phyloP scores from a whole-genome alignment of 108 stramenopile genomes.

The Nitzschia inconspicua region DNA sequence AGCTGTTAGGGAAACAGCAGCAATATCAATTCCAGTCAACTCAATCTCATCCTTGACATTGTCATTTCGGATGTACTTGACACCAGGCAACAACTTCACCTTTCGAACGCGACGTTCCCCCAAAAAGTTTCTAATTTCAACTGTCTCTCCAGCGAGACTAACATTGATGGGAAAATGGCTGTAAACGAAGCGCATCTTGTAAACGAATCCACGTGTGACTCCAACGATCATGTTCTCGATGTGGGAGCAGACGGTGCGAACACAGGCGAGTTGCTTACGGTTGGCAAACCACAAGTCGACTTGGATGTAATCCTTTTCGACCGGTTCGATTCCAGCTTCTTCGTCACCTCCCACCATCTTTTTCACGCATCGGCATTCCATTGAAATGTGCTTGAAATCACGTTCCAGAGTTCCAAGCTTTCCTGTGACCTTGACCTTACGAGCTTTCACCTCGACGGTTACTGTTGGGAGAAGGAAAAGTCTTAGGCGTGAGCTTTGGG shows the following conservation, averaged over 20 bases:
- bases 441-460: conserved; percentile 78
- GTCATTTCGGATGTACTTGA: conserved; percentile 86
- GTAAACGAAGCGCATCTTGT: conserved; percentile 99
- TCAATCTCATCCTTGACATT: conserved; percentile 99
- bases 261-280: conserved; percentile 96
- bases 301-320: conserved; percentile 63
- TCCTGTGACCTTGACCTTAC: conserved; percentile 89
- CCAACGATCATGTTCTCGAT: conserved; percentile 99
- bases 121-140: conserved; percentile 99
- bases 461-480: conserved; percentile 48
- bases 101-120: conserved; percentile 97
- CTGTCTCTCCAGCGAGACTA: conserved; percentile 63
- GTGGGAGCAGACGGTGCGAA: conserved; percentile 98
- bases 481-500: neutral
- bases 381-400: conserved; percentile 93
- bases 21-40: conserved; percentile 95
- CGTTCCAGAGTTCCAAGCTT: conserved; percentile 90
- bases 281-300: conserved; percentile 98
- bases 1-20: conserved; percentile 91
- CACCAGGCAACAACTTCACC: conserved; percentile 88
- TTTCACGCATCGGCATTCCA: conserved; percentile 71
- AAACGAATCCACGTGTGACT: conserved; percentile 96
- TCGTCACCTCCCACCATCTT: conserved; percentile 18
- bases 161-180: conserved; percentile 99
- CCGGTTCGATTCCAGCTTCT: conserved; percentile 4